phyloP scores from a whole-genome alignment of 495 filamentous ascomycete species.

The Letharia lupina region DNA sequence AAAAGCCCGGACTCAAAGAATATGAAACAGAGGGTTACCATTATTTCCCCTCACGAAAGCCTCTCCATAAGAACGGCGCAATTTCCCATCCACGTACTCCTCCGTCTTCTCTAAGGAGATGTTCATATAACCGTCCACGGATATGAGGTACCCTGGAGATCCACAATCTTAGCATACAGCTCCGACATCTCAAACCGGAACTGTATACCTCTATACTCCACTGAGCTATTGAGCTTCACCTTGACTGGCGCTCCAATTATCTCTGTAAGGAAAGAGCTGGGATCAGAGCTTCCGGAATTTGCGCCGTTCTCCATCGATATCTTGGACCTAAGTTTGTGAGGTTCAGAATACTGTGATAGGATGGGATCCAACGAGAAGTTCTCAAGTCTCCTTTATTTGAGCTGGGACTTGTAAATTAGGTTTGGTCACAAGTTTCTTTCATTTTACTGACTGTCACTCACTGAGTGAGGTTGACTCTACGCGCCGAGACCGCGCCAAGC shows the following conservation, averaged over 20 bases:
- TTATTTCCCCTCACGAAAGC: conserved; percentile 97
- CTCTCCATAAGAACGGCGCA: conserved; percentile 79
- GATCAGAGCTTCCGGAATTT: conserved; percentile 67
- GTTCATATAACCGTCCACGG: conserved; percentile 97
- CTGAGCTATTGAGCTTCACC: conserved; percentile 91
- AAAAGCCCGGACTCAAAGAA: background rate
- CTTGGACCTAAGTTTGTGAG: background rate
- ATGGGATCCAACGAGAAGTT: background rate
- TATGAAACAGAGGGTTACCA: conserved; percentile 42
- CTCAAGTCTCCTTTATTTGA: background rate
- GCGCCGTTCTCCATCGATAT: conserved; percentile 64
- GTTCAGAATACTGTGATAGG: background rate
- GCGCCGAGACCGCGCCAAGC: background rate
- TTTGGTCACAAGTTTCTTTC: background rate
- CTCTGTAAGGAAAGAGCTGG: conserved; percentile 80
- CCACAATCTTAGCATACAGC: background rate
- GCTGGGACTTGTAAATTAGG: background rate
- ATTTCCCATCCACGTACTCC: conserved; percentile 77
- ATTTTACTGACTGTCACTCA: background rate
- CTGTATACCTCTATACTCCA: conserved; percentile 78
- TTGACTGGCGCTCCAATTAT: conserved; percentile 88
- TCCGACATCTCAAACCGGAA: background rate
- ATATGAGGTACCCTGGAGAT: background rate
- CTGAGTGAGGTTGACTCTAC: no score
- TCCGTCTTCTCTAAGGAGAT: conserved; percentile 92